Conservation (phyloP, 2,329 filamentous ascomycete genomes). For the Myriosclerotinia duriaeana region DNA sequence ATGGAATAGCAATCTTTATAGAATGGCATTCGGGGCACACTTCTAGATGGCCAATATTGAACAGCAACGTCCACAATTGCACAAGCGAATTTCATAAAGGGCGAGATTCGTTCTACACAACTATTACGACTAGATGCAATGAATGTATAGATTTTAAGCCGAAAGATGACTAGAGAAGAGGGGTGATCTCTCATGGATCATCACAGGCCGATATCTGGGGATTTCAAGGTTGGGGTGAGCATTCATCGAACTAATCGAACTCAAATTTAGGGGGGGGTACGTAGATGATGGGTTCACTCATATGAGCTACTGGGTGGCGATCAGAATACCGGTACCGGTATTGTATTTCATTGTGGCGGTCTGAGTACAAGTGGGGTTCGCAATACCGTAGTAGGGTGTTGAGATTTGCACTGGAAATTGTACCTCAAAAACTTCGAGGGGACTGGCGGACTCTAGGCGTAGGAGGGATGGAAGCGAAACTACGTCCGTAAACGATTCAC, state of each 20-base stretch:
- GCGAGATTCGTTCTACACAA: background rate
- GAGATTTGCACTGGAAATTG: background rate
- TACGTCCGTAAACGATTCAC: background rate
- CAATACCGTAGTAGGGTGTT: background rate
- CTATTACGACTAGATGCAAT: background rate
- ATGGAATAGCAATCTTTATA: background rate
- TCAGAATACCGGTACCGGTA: background rate
- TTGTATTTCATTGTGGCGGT: conserved; percentile 1
- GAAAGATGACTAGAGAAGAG: background rate
- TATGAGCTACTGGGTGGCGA: background rate
- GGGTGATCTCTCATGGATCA: background rate
- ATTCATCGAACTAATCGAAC: background rate
- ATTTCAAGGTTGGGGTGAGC: background rate
- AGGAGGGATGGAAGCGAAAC: background rate
- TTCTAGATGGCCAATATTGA: background rate
- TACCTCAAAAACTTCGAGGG: background rate
- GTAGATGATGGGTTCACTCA: background rate
- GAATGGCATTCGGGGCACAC: background rate
- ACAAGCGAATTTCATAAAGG: background rate
- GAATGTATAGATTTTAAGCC: background rate
- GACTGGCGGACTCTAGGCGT: background rate
- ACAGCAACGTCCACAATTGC: background rate
- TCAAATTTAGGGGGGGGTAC: background rate
- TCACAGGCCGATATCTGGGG: background rate
- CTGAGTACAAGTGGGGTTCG: conserved; percentile 9